Percentiles rank a stretch among this genome's conserved stretches.
Conservation (phyloP, 495 filamentous ascomycete genomes). For the Xylona heveae region DNA sequence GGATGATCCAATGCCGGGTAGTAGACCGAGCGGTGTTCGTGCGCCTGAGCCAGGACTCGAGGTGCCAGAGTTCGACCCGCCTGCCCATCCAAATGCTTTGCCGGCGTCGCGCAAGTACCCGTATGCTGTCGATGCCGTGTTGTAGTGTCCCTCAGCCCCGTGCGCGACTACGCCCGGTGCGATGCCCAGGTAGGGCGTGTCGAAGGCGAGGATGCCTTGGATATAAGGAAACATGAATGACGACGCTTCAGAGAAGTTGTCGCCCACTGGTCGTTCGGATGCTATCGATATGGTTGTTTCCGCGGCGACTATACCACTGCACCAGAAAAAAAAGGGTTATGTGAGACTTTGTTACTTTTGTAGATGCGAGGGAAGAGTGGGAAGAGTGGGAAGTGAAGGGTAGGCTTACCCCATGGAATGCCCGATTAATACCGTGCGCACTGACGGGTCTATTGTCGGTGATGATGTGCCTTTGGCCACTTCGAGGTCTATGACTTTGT, state of each 20-base stretch:
- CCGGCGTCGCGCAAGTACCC: too few relatives aligned
- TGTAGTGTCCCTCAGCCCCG: slow-evolving; percentile 69
- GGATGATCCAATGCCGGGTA: too few relatives aligned
- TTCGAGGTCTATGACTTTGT: slow-evolving; percentile 87
- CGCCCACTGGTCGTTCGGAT: background rate
- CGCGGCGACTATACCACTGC: slow-evolving; percentile 68
- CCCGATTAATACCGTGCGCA: slow-evolving; percentile 66
- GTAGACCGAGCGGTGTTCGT: too few relatives aligned
- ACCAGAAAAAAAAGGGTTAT: background rate
- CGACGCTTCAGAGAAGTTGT: slow-evolving; percentile 4
- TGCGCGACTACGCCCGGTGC: slow-evolving; percentile 76
- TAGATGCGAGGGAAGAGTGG: background rate
- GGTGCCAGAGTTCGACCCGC: background rate
- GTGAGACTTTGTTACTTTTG: background rate
- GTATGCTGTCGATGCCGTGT: slow-evolving; percentile 46
- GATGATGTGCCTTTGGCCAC: slow-evolving; percentile 62
- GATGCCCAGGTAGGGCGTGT: slow-evolving; percentile 87
- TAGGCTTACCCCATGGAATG: slow-evolving; percentile 61
- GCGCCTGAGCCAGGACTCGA: too few relatives aligned
- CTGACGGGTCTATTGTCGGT: slow-evolving; percentile 73
- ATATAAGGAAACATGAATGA: slow-evolving; percentile 43
- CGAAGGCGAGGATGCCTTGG: slow-evolving; percentile 78
- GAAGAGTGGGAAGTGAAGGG: background rate
- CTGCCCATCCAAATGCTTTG: too few relatives aligned
- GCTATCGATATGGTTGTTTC: slow-evolving; percentile 52